These are phyloP conservation scores for Acanthamoeba culbertsoni DNA, from an alignment of 208 protist genomes.

Conservation along the genomic window DNA sequence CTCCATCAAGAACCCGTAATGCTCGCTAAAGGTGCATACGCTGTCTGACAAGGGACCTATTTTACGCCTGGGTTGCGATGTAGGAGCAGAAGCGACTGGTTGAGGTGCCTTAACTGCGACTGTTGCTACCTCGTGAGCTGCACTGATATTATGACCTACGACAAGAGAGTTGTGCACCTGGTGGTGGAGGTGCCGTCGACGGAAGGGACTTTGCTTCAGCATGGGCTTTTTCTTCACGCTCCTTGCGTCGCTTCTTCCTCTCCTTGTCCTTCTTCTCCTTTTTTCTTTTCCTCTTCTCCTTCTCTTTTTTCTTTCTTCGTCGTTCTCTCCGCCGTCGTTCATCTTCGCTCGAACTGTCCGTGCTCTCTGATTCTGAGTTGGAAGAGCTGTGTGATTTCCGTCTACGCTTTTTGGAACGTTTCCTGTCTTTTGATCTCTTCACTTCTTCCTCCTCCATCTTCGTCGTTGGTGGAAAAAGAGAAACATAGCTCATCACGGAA, in stretches of 20 bases:
- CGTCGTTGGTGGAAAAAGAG: no score
- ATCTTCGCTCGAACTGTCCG: no score
- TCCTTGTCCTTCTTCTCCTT: not conserved
- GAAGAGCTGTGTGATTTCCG: no score
- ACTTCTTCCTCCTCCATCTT: no score
- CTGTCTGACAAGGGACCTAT: not conserved
- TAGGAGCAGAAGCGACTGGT: not conserved
- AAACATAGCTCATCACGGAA: no score
- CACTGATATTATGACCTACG: not conserved
- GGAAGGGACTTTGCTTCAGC: not conserved
- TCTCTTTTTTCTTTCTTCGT: not conserved
- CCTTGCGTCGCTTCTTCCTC: not conserved
- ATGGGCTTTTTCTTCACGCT: not conserved
- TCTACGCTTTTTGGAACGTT: no score
- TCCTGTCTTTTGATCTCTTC: no score
- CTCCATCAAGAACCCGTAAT: not conserved
- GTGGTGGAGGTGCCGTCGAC: not conserved
- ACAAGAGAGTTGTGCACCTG: not conserved
- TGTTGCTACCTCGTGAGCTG: not conserved
- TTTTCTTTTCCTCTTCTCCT: not conserved
- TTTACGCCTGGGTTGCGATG: not conserved
- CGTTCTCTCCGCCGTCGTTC: not conserved
- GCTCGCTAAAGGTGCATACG: not conserved
- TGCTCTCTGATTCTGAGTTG: no score
- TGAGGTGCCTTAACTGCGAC: not conserved